Evolutionary conservation across 176 grass and related monocot species (phyloP).

Genomic region (Triticum monococcum): DNA sequence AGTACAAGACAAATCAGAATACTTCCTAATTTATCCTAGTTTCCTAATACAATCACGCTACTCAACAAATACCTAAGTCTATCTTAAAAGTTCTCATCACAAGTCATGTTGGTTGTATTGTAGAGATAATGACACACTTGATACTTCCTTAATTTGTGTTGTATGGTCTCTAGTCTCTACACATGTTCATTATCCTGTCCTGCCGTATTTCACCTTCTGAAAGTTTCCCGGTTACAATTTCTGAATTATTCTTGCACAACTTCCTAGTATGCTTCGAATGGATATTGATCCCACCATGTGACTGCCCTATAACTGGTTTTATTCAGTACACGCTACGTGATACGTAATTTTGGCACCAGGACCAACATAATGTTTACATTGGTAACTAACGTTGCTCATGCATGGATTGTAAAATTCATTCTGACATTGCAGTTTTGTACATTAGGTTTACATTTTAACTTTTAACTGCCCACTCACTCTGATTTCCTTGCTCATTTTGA

Average conservation of each 20-base stretch:
- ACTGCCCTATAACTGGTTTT: neutral
- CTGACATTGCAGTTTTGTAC: neutral
- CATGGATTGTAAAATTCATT: neutral
- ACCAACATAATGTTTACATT: neutral
- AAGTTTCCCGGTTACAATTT: neutral
- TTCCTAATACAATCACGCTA: no score
- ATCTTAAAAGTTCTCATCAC: neutral
- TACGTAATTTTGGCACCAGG: neutral
- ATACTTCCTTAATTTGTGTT: neutral
- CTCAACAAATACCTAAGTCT: no score
- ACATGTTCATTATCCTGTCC: neutral
- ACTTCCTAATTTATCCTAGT: no score
- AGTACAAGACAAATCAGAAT: no score
- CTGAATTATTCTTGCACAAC: neutral
- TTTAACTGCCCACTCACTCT: neutral
- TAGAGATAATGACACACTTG: neutral
- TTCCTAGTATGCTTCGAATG: neutral
- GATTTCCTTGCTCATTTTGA: neutral
- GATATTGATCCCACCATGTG: neutral
- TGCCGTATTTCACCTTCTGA: neutral
- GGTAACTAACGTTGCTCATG: neutral
- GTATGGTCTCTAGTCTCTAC: neutral
- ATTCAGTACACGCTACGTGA: neutral
- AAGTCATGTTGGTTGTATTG: neutral
- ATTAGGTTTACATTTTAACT: neutral